These are phyloP conservation scores for Ceratocystis destructans DNA, from an alignment of 2,329 filamentous ascomycete genomes.

Conservation along the genomic window DNA sequence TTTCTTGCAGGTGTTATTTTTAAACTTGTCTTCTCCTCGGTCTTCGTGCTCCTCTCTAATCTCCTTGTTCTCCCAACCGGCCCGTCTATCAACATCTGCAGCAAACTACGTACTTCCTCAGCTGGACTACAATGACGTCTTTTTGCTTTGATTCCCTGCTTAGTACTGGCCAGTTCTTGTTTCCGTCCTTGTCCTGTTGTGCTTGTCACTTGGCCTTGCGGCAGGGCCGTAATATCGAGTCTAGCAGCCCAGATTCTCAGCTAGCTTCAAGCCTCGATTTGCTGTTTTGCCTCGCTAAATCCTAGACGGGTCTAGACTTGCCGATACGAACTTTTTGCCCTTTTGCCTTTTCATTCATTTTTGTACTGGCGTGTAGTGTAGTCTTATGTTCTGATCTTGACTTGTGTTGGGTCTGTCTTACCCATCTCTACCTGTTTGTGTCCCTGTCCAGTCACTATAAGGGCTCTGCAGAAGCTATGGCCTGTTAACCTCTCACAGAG, in stretches of 20 bases:
- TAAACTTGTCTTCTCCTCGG: background rate
- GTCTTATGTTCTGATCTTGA: background rate
- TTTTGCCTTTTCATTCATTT: background rate
- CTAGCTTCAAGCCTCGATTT: background rate
- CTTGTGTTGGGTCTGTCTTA: background rate
- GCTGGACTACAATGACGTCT: no score
- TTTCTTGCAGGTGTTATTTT: background rate
- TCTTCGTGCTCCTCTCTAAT: background rate
- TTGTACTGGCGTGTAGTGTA: background rate
- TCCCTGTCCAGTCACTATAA: background rate
- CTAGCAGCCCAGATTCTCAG: no score
- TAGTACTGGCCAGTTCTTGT: no score
- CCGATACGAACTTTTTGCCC: background rate
- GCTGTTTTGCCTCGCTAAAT: constrained; percentile 2
- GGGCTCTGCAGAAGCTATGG: background rate
- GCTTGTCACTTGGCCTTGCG: no score
- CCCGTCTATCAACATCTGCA: no score
- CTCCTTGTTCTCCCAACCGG: no score
- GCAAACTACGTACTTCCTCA: no score
- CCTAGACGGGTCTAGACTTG: constrained; percentile 1
- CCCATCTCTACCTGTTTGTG: no score
- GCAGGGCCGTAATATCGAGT: no score
- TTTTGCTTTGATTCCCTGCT: no score
- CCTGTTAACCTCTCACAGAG: background rate
- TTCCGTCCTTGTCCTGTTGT: no score